Conservation (phyloP, 441 rosid genomes). For the Macaranga tanarius region DNA sequence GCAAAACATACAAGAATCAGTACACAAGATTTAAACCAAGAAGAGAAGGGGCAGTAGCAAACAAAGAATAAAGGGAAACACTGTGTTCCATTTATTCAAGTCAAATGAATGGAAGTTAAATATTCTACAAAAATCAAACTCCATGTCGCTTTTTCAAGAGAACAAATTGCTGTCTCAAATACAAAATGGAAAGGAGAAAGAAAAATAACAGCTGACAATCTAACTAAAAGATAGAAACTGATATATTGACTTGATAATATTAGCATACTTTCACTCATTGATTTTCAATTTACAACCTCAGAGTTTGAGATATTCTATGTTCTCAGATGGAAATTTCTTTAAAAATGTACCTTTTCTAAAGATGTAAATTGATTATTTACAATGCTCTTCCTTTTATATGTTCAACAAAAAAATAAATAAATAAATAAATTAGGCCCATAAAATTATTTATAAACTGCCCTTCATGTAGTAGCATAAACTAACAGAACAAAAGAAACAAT, state of each 20-base stretch:
- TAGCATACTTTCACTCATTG: not conserved
- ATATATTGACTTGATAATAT: not conserved
- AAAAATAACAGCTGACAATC: not conserved
- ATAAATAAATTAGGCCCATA: not conserved
- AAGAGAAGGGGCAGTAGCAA: not conserved
- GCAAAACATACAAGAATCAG: constrained; percentile 30
- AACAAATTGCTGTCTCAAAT: not conserved
- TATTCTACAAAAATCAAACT: not conserved
- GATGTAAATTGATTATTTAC: too few relatives aligned
- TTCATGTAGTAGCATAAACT: not conserved
- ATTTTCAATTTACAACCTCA: not conserved
- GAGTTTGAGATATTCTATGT: not conserved
- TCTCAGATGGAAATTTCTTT: not conserved
- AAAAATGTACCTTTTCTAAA: not conserved
- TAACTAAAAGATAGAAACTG: not conserved
- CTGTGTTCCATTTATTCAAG: not conserved
- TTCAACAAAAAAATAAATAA: too few relatives aligned
- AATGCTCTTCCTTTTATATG: too few relatives aligned
- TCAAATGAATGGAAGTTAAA: not conserved
- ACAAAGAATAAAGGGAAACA: not conserved
- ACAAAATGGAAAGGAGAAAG: not conserved
- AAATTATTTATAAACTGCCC: not conserved
- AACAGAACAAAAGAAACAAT: not conserved
- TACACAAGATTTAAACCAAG: not conserved
- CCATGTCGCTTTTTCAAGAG: not conserved